Evolutionary conservation across 345 rosid genomes (phyloP), one percentile per base, ranked within the genome.

Genomic region (Murraya paniculata): DNA sequence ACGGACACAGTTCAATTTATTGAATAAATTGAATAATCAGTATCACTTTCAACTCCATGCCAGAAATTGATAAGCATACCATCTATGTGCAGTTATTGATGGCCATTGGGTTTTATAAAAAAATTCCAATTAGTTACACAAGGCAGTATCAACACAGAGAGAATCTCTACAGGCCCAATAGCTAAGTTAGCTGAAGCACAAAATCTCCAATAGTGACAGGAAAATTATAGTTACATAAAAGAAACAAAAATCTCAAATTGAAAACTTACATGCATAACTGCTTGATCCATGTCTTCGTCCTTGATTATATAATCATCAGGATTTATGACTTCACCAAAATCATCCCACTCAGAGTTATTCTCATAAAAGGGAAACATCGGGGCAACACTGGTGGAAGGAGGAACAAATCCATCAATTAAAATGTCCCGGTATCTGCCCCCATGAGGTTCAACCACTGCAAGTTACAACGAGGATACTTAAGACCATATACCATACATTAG

Each of bases 341-440:
- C 99, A 83, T 92, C 95, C 99, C 99, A 96, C 73, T 94, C 99
- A 71, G 85, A 73, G 76, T 88, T 81, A 82, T 85, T 90, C 72
- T 94, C 97, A 85, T 85, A 96, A 82, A 86, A 91, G 55, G 99
- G 99, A 82, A 92, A 96, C 97, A 96, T 94, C 45, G 99, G 99
- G 28, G 98, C 93, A 85, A 85, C 87, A 78, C 94, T 90, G 80
- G 88, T 86, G 72, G 95, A 82, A 62, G 95, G 90, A 74, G 97
- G 91, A 85, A 89, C 93, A 88, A 96, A 96, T 77, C 99, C 99
- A 84, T 96, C 99, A 79, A 92, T 88, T 33, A 96, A 85, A 77
- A 94, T 80, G 81, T 96, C 98, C 76, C 88, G 87, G 81, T 86
- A 89, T 68, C 87, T 89, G 81, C 86, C 85, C 72, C 90, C 90